Conservation (phyloP, 345 rosid species). For the Pugionium cornutum region DNA sequence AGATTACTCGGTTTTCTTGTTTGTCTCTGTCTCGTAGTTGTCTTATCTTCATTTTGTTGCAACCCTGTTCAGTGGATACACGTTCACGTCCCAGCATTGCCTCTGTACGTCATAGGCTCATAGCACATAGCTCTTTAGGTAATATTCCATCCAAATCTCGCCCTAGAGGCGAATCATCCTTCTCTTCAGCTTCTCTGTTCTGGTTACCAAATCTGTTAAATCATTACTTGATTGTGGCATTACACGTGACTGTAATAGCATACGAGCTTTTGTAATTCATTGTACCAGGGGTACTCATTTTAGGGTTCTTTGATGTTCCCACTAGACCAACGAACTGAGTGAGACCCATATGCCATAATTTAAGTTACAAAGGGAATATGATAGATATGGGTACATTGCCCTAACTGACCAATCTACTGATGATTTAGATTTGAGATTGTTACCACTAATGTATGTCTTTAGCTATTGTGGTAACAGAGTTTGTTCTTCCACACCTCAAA, state of each 20-base stretch:
- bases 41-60: slow-evolving; percentile 24
- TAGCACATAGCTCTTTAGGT: no score
- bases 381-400: no score
- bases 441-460: slow-evolving; percentile 5
- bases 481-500: background rate
- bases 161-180: no score
- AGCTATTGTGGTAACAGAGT: background rate
- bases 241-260: background rate
- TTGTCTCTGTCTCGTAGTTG: background rate
- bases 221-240: background rate
- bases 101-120: no score
- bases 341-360: background rate
- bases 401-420: background rate
- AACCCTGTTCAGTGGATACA: background rate
- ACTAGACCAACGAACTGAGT: background rate
- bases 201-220: background rate
- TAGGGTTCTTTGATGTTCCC: background rate
- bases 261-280: background rate
- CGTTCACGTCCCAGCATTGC: no score
- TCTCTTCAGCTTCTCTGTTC: background rate
- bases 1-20: background rate
- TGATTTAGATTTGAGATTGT: background rate
- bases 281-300: background rate
- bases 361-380: background rate
- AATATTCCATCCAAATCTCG: no score